A percentile compares a stretch with the other conserved stretches of the same genome.
These are phyloP conservation scores for Paulownia fortunei DNA, from an alignment of 257 asterid genomes.

Conservation along the genomic window DNA sequence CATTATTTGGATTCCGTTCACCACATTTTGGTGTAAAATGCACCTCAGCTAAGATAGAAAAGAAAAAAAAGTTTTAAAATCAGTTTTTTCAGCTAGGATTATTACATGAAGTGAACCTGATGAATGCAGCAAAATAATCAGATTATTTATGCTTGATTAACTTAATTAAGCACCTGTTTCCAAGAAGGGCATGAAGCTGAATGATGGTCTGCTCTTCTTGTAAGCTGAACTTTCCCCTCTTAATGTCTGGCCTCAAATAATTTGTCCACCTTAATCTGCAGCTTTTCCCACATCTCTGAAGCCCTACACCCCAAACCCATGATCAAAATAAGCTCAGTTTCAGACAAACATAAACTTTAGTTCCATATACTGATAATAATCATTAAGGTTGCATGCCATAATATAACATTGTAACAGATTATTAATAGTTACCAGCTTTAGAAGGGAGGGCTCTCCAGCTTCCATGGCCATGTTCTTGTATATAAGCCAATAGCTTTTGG, in stretches of 20 bases:
- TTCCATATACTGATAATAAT: too few relatives aligned
- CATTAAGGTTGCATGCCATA: background rate
- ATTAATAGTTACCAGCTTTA: slow-evolving; percentile 46
- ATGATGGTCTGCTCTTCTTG: slow-evolving; percentile 63
- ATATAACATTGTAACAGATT: background rate
- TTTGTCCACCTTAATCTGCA: too few relatives aligned
- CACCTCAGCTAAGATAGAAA: too few relatives aligned
- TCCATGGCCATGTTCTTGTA: slow-evolving; percentile 62
- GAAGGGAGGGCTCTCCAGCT: slow-evolving; percentile 68
- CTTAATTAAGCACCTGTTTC: slow-evolving; percentile 43
- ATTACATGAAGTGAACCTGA: background rate
- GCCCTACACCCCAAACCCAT: too few relatives aligned
- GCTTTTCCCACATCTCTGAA: too few relatives aligned
- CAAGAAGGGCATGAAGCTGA: slow-evolving; percentile 62
- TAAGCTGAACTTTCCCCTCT: too few relatives aligned
- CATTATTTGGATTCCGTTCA: background rate
- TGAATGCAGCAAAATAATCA: background rate
- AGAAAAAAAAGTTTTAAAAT: too few relatives aligned
- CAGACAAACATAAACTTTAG: too few relatives aligned
- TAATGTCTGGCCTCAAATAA: too few relatives aligned
- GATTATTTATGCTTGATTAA: background rate
- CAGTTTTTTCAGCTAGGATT: too few relatives aligned
- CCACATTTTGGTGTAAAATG: too few relatives aligned
- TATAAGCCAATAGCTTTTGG: slow-evolving; percentile 46
- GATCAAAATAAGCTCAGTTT: too few relatives aligned